These are phyloP conservation scores for Paspalum notatum DNA, from an alignment of 176 grass and related monocot genomes.

Conservation along the genomic window DNA sequence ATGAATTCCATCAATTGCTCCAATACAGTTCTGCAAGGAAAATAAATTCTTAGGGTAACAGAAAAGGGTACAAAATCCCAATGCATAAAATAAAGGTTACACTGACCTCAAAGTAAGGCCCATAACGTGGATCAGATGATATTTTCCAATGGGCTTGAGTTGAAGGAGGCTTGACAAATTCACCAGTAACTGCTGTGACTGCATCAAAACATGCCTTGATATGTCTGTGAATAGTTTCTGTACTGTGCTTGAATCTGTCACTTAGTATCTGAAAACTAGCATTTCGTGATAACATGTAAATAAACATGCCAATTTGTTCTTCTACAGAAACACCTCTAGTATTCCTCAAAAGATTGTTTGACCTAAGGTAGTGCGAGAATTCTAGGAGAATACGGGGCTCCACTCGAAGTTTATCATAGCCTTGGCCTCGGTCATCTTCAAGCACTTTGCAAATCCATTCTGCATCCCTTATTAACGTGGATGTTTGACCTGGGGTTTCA, in stretches of 20 bases:
- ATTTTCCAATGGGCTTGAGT: constrained; percentile 38
- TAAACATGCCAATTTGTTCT: constrained; percentile 64
- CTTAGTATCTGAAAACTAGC: constrained; percentile 50
- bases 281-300: constrained; percentile 61
- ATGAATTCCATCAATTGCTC: constrained; percentile 45
- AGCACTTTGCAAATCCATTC: constrained; percentile 51
- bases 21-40: constrained; percentile 50
- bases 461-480: neutral
- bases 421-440: constrained; percentile 48
- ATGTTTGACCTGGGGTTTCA: neutral
- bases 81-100: neutral
- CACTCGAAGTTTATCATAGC: constrained; percentile 49
- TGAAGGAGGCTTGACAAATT: constrained; percentile 44
- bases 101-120: constrained; percentile 56
- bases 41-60: neutral
- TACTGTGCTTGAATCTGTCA: constrained; percentile 50
- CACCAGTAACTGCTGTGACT: constrained; percentile 28
- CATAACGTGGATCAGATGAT: constrained; percentile 40
- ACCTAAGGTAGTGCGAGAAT: constrained; percentile 35
- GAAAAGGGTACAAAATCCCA: neutral
- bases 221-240: constrained; percentile 57
- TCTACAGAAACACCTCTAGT: constrained; percentile 55
- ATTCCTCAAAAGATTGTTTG: constrained; percentile 47
- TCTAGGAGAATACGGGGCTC: constrained; percentile 44
- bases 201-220: constrained; percentile 61